Evolutionary conservation across 345 rosid genomes (phyloP).

Genomic region (Luvunga scandens): DNA sequence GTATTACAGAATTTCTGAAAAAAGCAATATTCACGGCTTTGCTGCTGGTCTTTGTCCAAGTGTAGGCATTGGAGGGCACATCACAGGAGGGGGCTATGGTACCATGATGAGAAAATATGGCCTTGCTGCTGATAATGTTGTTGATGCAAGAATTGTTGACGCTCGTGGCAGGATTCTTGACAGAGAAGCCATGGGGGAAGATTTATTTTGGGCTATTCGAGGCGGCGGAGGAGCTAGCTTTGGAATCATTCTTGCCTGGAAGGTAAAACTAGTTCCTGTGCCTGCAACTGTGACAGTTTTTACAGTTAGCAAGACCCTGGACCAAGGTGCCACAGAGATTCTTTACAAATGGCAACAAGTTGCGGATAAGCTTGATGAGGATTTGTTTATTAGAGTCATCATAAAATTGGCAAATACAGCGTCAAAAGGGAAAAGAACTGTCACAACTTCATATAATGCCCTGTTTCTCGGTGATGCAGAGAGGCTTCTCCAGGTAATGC

Average conservation of each 20-base stretch:
- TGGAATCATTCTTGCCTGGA: slow-evolving; percentile 18
- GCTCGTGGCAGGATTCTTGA: slow-evolving; percentile 14
- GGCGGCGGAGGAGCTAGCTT: slow-evolving; percentile 21
- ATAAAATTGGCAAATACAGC: background rate
- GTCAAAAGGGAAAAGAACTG: slow-evolving; percentile 6
- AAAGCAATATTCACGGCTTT: slow-evolving; percentile 24
- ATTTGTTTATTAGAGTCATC: slow-evolving; percentile 7
- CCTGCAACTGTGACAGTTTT: slow-evolving; percentile 20
- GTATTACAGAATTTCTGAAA: slow-evolving; percentile 21
- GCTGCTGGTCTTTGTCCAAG: slow-evolving; percentile 28
- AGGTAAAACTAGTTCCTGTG: slow-evolving; percentile 19
- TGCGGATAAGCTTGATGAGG: slow-evolving; percentile 3
- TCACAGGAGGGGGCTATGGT: slow-evolving; percentile 17
- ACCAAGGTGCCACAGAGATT: slow-evolving; percentile 13
- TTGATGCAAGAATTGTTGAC: slow-evolving; percentile 19
- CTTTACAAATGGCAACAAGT: slow-evolving; percentile 21
- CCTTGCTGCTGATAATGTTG: slow-evolving; percentile 15
- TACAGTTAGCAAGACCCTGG: slow-evolving; percentile 10
- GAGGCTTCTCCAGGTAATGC: background rate
- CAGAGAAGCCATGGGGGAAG: slow-evolving; percentile 20
- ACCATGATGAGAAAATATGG: slow-evolving; percentile 24
- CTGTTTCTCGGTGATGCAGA: background rate
- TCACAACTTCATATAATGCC: slow-evolving; percentile 1
- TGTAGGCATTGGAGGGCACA: slow-evolving; percentile 26
- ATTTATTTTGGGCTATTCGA: slow-evolving; percentile 26